Conservation (phyloP, 1,284 basidiomycete genomes). For the Amylostereum areolatum region DNA sequence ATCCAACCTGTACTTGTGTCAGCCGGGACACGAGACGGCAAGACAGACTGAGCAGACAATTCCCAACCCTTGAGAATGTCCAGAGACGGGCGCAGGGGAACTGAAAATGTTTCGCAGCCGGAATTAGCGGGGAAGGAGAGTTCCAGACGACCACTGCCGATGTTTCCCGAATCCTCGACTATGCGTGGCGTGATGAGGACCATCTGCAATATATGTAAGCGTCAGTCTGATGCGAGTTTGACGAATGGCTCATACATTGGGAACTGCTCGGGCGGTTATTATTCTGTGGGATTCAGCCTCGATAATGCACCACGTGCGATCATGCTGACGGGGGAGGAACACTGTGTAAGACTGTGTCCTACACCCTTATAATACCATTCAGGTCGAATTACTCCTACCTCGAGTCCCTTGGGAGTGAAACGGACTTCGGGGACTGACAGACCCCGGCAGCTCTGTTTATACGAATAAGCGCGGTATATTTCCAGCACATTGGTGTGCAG, state of each 20-base stretch:
- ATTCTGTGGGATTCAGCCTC: slow-evolving; percentile 46
- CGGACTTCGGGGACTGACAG: slow-evolving; percentile 48
- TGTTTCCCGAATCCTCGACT: slow-evolving; percentile 35
- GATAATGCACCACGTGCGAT: slow-evolving; percentile 64
- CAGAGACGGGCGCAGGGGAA: slow-evolving; percentile 51
- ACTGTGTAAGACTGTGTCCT: neutral
- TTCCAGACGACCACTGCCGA: slow-evolving; percentile 40
- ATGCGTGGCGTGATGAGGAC: slow-evolving; percentile 58
- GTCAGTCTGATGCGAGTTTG: neutral
- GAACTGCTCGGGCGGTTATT: slow-evolving; percentile 58
- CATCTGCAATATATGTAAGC: slow-evolving; percentile 39
- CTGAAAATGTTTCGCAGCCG: slow-evolving; percentile 44
- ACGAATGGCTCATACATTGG: slow-evolving; percentile 39
- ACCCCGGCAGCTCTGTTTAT: slow-evolving; percentile 53
- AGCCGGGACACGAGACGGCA: neutral
- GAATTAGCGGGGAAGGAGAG: slow-evolving; percentile 56
- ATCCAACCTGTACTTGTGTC: slow-evolving; percentile 34
- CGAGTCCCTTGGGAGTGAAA: slow-evolving; percentile 58
- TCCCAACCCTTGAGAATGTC: slow-evolving; percentile 47
- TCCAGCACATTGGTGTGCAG: slow-evolving; percentile 11
- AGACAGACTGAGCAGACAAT: slow-evolving; percentile 33
- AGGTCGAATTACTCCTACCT: slow-evolving; percentile 34
- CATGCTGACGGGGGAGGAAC: slow-evolving; percentile 39
- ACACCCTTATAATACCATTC: neutral
- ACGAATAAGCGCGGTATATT: neutral